Evolutionary conservation across 1,284 basidiomycete genomes (phyloP).

Genomic region (Wolfiporia cocos): DNA sequence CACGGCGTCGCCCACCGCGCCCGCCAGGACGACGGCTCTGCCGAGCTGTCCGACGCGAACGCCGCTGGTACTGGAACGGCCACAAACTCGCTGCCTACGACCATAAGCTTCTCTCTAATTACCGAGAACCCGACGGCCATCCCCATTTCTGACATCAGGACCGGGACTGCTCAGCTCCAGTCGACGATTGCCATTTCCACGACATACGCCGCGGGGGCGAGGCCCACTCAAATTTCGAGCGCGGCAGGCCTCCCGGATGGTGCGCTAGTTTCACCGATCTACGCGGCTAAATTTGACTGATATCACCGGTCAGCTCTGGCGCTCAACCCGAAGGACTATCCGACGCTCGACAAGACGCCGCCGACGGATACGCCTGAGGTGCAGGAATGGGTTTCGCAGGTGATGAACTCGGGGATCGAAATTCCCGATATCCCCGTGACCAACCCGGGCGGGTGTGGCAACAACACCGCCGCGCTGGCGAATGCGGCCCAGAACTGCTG

Average conservation of each 20-base stretch:
- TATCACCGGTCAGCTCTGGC: slow-evolving; percentile 24
- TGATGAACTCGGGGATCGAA: slow-evolving; percentile 42
- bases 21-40: slow-evolving; percentile 19
- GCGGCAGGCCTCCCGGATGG: slow-evolving; percentile 48
- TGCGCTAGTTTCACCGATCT: slow-evolving; percentile 11
- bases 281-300: slow-evolving; percentile 1
- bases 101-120: slow-evolving; percentile 33
- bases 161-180: slow-evolving; percentile 30
- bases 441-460: slow-evolving; percentile 53
- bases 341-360: slow-evolving; percentile 61
- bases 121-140: slow-evolving; percentile 58
- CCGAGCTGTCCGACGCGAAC: slow-evolving; percentile 10
- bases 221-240: slow-evolving; percentile 36
- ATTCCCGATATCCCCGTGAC: slow-evolving; percentile 52
- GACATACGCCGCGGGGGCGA: slow-evolving; percentile 34
- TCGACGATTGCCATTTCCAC: slow-evolving; percentile 35
- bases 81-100: slow-evolving; percentile 10
- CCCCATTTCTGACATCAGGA: slow-evolving; percentile 41
- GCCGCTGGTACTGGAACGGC: slow-evolving; percentile 8
- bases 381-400: slow-evolving; percentile 66
- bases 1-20: slow-evolving; percentile 20
- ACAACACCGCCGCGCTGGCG: slow-evolving; percentile 52
- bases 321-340: slow-evolving; percentile 54
- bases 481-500: slow-evolving; percentile 56
- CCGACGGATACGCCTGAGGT: slow-evolving; percentile 66